Evolutionary conservation across 495 filamentous ascomycete genomes (phyloP), one percentile per base, ranked within the genome.

Genomic region (Neurospora sp.): DNA sequence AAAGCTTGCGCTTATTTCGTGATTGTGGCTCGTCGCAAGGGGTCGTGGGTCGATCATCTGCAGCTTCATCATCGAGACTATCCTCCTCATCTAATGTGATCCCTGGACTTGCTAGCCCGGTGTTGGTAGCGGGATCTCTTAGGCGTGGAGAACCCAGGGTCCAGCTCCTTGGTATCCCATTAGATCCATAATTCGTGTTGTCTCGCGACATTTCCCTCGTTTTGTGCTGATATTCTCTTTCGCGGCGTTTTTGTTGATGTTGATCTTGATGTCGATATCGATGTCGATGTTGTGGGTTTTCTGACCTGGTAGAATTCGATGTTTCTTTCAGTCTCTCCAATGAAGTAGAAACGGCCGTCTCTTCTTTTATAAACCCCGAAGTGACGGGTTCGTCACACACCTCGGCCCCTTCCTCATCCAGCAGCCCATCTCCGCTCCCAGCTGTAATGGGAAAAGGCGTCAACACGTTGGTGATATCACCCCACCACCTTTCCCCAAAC

Each of bases 401-500:
- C 59, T 86, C 71, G n/a, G 88, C 83, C 61, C 84, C 83, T 7
- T 37, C 53, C 78, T 86, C 85, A 42, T 83, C 77, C 39, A 86
- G 81, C 10, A 82, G 83, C 59, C 85, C 71, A 16, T 89, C 83
- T 61, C 85, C 82, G 9, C 74, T 78, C 70, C 84, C 85, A 7
- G 82, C 82, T 18, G 89, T 87, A 44, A 84, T 84, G 8, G 88
- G 88, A 72, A 89, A 89, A 45, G 88, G 87, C 39, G 81, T 87
- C 39, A 90, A 79, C 35, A 89, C 87, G 75, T 85, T 85, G 76
- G 83, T 89, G 73, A 93, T 90, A 83, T 94, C 86, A 75, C 89
- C 89, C 91, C 91, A 93, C 91, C 91, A 93, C 35, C 78, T 71
- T 77, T 88, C 84, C 1, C 88, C 87, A 73, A 88, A 91, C 40